Evolutionary conservation across 495 filamentous ascomycete species (phyloP).

Genomic region (Penicillium goetzii): DNA sequence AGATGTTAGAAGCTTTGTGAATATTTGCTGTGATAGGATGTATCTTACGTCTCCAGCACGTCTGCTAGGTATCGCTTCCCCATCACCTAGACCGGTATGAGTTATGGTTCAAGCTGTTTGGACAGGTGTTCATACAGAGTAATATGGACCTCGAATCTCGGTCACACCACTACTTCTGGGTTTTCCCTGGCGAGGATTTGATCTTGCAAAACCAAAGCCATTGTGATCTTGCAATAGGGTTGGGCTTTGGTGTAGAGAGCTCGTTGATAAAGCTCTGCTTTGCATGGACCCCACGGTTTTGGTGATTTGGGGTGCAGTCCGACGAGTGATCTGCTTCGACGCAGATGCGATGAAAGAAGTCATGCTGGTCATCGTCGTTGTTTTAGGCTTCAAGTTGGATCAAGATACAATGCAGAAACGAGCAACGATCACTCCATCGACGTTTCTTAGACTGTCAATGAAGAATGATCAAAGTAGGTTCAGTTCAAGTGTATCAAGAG

Average conservation of each 20-base stretch:
- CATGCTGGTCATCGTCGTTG: conserved; percentile 6
- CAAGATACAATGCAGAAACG: background rate
- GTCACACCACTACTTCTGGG: conserved; percentile 56
- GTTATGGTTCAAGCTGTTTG: background rate
- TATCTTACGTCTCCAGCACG: conserved; percentile 53
- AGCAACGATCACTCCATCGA: background rate
- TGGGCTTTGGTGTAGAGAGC: conserved; percentile 18
- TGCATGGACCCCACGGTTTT: conserved; percentile 13
- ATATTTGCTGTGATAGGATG: background rate
- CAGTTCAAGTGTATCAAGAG: background rate
- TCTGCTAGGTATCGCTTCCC: conserved; percentile 56
- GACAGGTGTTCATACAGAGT: conserved; percentile 38
- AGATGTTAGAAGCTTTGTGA: conserved; percentile 2
- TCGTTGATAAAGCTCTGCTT: conserved; percentile 25
- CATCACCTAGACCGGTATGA: conserved; percentile 43
- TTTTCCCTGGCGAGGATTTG: conserved; percentile 54
- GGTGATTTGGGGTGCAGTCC: conserved; percentile 13
- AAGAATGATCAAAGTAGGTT: background rate
- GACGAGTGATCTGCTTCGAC: conserved; percentile 8
- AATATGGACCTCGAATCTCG: conserved; percentile 62
- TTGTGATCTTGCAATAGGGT: conserved; percentile 56
- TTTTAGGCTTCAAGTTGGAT: background rate
- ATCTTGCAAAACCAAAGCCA: conserved; percentile 58
- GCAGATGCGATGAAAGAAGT: background rate
- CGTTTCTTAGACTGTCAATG: background rate